Evolutionary conservation across 1,139 yeast genomes (phyloP), one percentile per base, ranked within the genome.

Genomic region (Candida sanyaensis): DNA sequence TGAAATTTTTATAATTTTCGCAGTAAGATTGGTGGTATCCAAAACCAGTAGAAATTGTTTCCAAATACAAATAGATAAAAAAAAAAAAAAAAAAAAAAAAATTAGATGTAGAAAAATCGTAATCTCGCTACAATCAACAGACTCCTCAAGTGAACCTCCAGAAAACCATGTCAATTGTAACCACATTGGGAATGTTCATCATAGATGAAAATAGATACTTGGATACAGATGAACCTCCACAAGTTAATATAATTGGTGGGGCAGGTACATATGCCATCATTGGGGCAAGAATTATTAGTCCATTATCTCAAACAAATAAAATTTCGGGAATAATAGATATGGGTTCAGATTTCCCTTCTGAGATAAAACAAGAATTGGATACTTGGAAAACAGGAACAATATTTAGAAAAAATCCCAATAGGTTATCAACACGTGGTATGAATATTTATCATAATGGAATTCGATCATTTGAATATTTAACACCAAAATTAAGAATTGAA

Each of bases 181-280:
- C 84, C 11, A 80, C 95, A 1, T 71, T 88, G 66, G 98, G 97
- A 43, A 86, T 92, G 91, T 87, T 90, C 65, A 90, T 92, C 57
- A 78, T 92, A n/a, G 98, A 92, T 63, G 96, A 89, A 54, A 89
- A 91, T 56, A 83, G 81, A 48, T 84, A 80, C 58, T 75, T 79
- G 0, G 61, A 66, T 6, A 60, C 75, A 42, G 66, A 71, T 23
- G 68, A 75, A 6, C 63, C 66, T 1, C 59, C 80, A 0, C 79
- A 80, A 27, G 62, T 65, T 44, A 70, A 88, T 59, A 74, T 91
- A 7, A 74, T 89, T 39, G 98, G 97, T 0, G 98, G 98, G 0
- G 98, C 92, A 1, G 97, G 96, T 0, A 80, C 93, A 0, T 92
- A 81, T 62, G 91, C 92, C 1, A 81, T 84, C 1, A 71, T 86